phyloP scores from a whole-genome alignment of 2,329 filamentous ascomycete species.

The Plenodomus tracheiphilus region DNA sequence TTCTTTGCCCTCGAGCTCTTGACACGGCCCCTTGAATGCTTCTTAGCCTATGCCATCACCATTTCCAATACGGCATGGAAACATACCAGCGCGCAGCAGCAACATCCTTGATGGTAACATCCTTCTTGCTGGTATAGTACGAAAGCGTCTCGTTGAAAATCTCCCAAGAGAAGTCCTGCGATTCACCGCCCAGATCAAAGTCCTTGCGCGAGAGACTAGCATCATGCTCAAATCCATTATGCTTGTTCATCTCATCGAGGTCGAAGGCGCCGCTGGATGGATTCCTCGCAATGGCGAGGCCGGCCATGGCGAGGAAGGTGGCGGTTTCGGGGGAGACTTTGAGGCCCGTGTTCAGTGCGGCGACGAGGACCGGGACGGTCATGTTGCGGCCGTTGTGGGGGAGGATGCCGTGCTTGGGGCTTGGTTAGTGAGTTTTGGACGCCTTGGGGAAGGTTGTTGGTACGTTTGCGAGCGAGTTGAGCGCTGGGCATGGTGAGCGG shows the following conservation, averaged over 20 bases:
- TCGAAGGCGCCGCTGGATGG: constrained; percentile 23
- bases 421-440: neutral
- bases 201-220: constrained; percentile 34
- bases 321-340: constrained; percentile 39
- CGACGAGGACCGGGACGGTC: constrained; percentile 30
- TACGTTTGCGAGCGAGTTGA: constrained; percentile 40
- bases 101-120: constrained; percentile 4
- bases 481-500: constrained; percentile 35
- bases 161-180: constrained; percentile 22
- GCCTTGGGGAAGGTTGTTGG: neutral
- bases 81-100: constrained; percentile 11
- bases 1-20: constrained; percentile 15
- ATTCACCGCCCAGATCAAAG: constrained; percentile 24
- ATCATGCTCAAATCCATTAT: constrained; percentile 44
- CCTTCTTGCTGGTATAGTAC: constrained; percentile 4
- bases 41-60: neutral
- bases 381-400: constrained; percentile 38
- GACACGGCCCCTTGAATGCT: constrained; percentile 15
- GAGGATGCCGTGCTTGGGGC: constrained; percentile 24
- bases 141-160: constrained; percentile 21
- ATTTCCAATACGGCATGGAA: too few relatives aligned
- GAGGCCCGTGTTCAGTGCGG: constrained; percentile 24
- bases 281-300: constrained; percentile 10
- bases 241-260: constrained; percentile 38
- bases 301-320: constrained; percentile 26